These are phyloP conservation scores for Spathaspora arborariae DNA, from an alignment of 805 yeast genomes.

Conservation along the genomic window DNA sequence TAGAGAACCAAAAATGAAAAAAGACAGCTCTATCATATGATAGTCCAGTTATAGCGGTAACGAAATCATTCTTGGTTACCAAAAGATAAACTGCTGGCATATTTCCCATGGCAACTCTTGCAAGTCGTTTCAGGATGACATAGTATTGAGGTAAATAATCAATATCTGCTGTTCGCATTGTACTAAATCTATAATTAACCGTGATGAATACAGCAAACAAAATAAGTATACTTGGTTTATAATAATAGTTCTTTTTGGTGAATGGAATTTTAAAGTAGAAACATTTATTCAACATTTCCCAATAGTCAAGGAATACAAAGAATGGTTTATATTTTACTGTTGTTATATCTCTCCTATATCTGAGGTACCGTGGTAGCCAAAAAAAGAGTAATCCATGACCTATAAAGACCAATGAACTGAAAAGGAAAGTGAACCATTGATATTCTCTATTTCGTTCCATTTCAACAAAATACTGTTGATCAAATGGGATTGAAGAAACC, in stretches of 20 bases:
- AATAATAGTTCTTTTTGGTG: constrained; percentile 17
- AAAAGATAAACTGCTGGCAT: constrained; percentile 35
- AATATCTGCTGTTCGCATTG: constrained; percentile 32
- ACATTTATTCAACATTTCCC: constrained; percentile 26
- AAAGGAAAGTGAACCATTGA: constrained; percentile 32
- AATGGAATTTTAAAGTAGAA: constrained; percentile 19
- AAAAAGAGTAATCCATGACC: constrained; percentile 40
- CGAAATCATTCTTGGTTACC: constrained; percentile 36
- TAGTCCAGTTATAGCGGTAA: constrained; percentile 39
- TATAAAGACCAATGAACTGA: constrained; percentile 21
- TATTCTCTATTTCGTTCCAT: constrained; percentile 29
- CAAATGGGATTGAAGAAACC: background rate
- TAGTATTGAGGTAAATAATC: constrained; percentile 37
- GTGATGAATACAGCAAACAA: constrained; percentile 24
- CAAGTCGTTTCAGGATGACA: constrained; percentile 40
- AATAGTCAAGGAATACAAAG: constrained; percentile 23
- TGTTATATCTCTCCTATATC: constrained; percentile 18
- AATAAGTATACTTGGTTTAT: constrained; percentile 41
- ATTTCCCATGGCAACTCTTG: constrained; percentile 37
- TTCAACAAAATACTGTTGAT: constrained; percentile 37
- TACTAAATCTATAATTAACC: constrained; percentile 25
- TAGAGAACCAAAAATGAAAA: constrained; percentile 44
- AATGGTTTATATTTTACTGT: constrained; percentile 14
- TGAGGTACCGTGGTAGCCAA: constrained; percentile 36
- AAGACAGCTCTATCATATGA: constrained; percentile 35